Evolutionary conservation across 2,329 filamentous ascomycete genomes (phyloP).

Genomic region (Onygenales sp.): DNA sequence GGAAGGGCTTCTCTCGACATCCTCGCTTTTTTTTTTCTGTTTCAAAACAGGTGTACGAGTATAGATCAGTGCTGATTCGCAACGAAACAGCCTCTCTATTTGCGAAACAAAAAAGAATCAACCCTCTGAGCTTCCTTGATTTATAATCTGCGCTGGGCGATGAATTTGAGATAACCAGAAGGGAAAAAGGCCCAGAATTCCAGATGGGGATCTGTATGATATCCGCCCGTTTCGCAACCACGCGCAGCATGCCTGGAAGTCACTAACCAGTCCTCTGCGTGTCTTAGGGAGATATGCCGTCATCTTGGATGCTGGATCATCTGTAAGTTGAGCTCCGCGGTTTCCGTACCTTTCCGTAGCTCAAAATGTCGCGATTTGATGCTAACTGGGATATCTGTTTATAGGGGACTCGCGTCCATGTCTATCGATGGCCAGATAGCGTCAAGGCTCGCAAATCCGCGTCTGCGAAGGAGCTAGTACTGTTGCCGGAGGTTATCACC

Average conservation of each 20-base stretch:
- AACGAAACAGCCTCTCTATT: not conserved
- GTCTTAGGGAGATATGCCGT: conserved; percentile 66
- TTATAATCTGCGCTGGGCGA: not conserved
- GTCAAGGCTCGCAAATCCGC: conserved; percentile 54
- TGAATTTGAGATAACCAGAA: not conserved
- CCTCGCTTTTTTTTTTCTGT: not conserved
- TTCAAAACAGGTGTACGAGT: not conserved
- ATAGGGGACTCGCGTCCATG: conserved; percentile 77
- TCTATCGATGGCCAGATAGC: conserved; percentile 87
- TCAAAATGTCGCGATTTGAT: not conserved
- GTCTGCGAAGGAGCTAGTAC: conserved; percentile 50
- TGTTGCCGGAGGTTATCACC: conserved; percentile 70
- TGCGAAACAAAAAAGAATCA: not conserved
- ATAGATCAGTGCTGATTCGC: not conserved
- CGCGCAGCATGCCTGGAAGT: not conserved
- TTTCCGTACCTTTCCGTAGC: not conserved
- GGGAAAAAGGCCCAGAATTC: conserved; percentile 6
- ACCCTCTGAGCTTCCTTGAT: not conserved
- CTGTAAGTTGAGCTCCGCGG: conserved; percentile 38
- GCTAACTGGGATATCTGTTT: conserved; percentile 10
- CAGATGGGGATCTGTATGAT: conserved; percentile 35
- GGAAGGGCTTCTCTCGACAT: too few species aligned
- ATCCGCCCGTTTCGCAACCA: not conserved
- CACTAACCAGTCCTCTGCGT: not conserved
- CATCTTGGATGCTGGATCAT: conserved; percentile 94